Evolutionary conservation across 139 green algal genomes (phyloP).

Genomic region (Chlorella sp.): DNA sequence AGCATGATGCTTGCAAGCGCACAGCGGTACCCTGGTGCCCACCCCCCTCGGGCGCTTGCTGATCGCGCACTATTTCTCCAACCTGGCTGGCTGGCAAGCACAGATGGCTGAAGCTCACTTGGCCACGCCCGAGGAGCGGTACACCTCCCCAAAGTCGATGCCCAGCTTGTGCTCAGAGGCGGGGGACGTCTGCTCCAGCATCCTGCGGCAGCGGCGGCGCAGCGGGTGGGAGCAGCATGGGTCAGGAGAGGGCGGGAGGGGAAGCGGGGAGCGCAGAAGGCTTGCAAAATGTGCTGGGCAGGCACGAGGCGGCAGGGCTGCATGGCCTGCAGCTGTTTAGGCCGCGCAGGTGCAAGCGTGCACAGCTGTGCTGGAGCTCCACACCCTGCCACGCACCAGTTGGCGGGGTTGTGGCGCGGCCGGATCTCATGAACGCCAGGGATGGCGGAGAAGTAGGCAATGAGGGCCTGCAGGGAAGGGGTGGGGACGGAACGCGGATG

Average conservation of each 20-base stretch:
- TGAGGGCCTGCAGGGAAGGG: constrained; percentile 13
- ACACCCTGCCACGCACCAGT: neutral
- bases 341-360: too few species aligned
- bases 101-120: neutral
- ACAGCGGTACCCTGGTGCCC: too few species aligned
- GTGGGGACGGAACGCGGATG: too few species aligned
- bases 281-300: too few species aligned
- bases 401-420: constrained; percentile 6
- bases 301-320: neutral
- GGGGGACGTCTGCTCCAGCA: constrained; percentile 54
- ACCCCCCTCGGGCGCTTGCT: too few species aligned
- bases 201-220: constrained; percentile 21
- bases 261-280: too few species aligned
- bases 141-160: constrained; percentile 52
- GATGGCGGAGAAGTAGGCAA: constrained; percentile 60
- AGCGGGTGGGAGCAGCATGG: neutral
- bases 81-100: too few species aligned
- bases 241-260: neutral
- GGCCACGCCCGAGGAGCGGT: constrained; percentile 2
- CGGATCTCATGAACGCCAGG: constrained; percentile 16
- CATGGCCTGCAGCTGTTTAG: too few species aligned
- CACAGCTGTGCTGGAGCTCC: too few species aligned
- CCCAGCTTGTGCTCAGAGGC: constrained; percentile 11
- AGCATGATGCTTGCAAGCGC: too few species aligned
- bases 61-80: too few species aligned